Evolutionary conservation across 2,329 filamentous ascomycete species (phyloP).

Genomic region (Penicillium sp.): DNA sequence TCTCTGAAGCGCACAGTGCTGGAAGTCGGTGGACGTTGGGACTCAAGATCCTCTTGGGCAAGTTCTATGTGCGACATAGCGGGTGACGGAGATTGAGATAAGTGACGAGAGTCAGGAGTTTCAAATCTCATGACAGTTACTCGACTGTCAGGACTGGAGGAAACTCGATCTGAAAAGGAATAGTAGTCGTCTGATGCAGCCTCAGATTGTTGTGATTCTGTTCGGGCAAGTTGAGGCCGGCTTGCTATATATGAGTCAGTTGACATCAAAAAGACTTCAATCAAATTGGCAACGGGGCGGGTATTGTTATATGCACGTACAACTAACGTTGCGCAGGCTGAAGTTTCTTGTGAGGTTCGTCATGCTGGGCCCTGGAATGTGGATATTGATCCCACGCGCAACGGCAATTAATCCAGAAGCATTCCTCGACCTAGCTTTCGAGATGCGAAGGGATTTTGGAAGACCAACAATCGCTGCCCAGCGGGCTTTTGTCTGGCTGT

Average conservation of each 20-base stretch:
- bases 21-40: slow-evolving; percentile 21
- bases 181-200: slow-evolving; percentile 52
- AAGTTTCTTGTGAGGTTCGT: slow-evolving; percentile 20
- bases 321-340: slow-evolving; percentile 26
- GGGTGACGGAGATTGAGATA: slow-evolving; percentile 32
- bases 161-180: slow-evolving; percentile 45
- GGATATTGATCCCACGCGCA: slow-evolving; percentile 16
- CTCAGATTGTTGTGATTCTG: slow-evolving; percentile 48
- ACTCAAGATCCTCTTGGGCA: slow-evolving; percentile 7
- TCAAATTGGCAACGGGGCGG: slow-evolving; percentile 6
- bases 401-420: slow-evolving; percentile 22
- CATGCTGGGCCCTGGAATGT: slow-evolving; percentile 23
- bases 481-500: slow-evolving; percentile 25
- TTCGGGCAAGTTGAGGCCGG: slow-evolving; percentile 45
- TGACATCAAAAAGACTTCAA: neutral
- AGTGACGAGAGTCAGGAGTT: slow-evolving; percentile 43
- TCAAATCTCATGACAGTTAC: slow-evolving; percentile 44
- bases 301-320: slow-evolving; percentile 18
- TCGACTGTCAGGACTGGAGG: slow-evolving; percentile 40
- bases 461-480: slow-evolving; percentile 12
- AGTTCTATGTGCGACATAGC: slow-evolving; percentile 20
- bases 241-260: slow-evolving; percentile 36
- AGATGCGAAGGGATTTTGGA: slow-evolving; percentile 12
- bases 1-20: slow-evolving; percentile 32
- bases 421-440: slow-evolving; percentile 20